Evolutionary conservation across 306 rosid species (phyloP), one percentile per base, ranked within the genome.

Genomic region (Dalbergia cultrata): DNA sequence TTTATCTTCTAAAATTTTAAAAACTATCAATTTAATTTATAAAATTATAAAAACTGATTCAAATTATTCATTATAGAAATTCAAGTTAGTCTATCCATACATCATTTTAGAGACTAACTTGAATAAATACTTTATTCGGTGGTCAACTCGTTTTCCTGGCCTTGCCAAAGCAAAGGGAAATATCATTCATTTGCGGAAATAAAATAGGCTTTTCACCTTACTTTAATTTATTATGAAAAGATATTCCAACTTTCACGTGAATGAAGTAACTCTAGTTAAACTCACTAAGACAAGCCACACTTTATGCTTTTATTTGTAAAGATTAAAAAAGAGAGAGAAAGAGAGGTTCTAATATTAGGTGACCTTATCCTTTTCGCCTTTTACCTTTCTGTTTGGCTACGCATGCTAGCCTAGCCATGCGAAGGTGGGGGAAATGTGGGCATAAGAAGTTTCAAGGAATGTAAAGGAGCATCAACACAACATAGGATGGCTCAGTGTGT

Each of bases 81-180:
- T 26, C 1, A 26, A 26, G 2, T 22, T 26, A 26, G 2, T 26
- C 31, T 3, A 1, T 26, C 31, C 31, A 26, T 26, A 26, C 31
- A 26, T 26, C 31, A 26, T 26, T 26, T 26, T 26, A 26, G 31
- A 26, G 31, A 26, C 31, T 26, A 1, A 26, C 31, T 26, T 26
- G 31, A 26, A 0, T 26, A 26, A 26, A 26, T 26, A 26, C 31
- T 26, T 26, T 26, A 26, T 26, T 26, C 2, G 3, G 21, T 50
- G n/a, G 35, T 67, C 73, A 73, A 67, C 78, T 79, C 77, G 0
- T 76, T 75, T 76, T 80, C 78, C 74, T 60, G 13, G 14, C 74
- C 64, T 73, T 67, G 72, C 63, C 82, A 62, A 41, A 60, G 79
- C 70, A 53, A 16, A 16, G 37, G 45, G 13, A 19, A 74, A 72